Conservation (phyloP, 306 rosid genomes). For the Quercus variabilis region DNA sequence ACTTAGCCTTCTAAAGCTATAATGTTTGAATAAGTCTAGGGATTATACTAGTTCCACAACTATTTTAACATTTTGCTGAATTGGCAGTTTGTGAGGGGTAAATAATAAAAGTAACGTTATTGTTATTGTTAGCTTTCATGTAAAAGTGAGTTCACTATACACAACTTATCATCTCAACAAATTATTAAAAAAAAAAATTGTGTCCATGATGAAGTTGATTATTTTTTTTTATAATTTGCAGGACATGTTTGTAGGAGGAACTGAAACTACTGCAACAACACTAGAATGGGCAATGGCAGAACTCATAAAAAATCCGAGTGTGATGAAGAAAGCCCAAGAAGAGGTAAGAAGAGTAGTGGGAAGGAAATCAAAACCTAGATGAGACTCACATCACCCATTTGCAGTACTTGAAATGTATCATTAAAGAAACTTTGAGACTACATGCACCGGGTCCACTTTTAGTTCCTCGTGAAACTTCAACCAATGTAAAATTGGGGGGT, state of each 20-base stretch:
- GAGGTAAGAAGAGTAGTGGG: conserved; percentile 32
- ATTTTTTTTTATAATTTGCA: neutral
- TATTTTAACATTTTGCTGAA: too few species aligned
- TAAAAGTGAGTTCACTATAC: too few species aligned
- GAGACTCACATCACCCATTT: conserved; percentile 7
- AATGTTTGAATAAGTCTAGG: too few species aligned
- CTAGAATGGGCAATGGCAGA: conserved; percentile 39
- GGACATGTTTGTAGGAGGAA: conserved; percentile 36
- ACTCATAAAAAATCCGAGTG: conserved; percentile 12
- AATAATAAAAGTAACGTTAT: too few species aligned
- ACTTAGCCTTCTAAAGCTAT: too few species aligned
- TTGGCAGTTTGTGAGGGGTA: too few species aligned
- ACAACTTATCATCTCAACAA: too few species aligned
- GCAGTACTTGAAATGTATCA: conserved; percentile 27
- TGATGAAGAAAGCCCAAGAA: conserved; percentile 35
- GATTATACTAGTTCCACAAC: too few species aligned
- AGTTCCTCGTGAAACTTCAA: conserved; percentile 17
- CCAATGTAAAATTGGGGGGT: neutral
- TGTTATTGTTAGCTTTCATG: too few species aligned
- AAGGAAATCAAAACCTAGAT: conserved; percentile 3
- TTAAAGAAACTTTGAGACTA: conserved; percentile 26
- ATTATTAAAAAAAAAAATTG: too few species aligned
- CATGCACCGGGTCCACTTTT: conserved; percentile 29
- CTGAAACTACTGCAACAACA: conserved; percentile 10
- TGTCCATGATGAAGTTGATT: neutral